Evolutionary conservation across 1,284 basidiomycete genomes (phyloP), one percentile per base, ranked within the genome.

Genomic region (Cryptococcus deneoformans): DNA sequence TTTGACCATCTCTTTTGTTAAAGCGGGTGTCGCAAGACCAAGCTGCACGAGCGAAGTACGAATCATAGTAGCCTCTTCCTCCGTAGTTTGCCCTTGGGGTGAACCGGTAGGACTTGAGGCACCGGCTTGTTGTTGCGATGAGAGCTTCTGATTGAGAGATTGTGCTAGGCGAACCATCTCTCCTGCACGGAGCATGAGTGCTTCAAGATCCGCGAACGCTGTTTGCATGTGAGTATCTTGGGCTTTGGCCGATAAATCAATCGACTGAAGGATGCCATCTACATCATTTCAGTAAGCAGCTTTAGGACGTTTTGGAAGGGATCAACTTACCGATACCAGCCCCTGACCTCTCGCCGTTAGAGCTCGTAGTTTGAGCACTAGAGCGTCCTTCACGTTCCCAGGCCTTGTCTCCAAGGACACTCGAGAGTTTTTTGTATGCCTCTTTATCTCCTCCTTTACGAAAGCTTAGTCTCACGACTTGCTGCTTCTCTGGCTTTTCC

Each of bases 141-240:
- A 87, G 9, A 97, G 82, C 61, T 87, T 89, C 59, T 89, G 85
- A 72, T 92, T 94, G 63, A 98, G 84, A 50, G 91, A 87, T 60
- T 87, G 87, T 1, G 95, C 93, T 35, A 97, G 83, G 44, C 85
- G 84, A 54, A 82, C 93, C 88, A 99, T 97, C 65, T 93, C 90
- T 65, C 87, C 88, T 0, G 94, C 93, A 73, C 93, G 90, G 52
- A 88, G 81, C 89, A 91, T 94, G 45, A 99, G 81, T 0, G 89
- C 88, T 70, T 98, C 92, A 29, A 99, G 82, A 70, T 98, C 95
- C 65, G 86, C 83, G 51, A 99, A 82, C 0, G 93, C 90, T 64
- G 86, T 85, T 48, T 84, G 82, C 81, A 98, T 86, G 62, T 86
- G 82, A 6, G 83, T 83, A 52, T 86, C 82, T 12, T 86, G 81